These are phyloP conservation scores for barrel medic (Medicago truncatula) DNA, from an alignment of 306 rosid species.

Conservation along the genomic window MtrunA17r5.0-ANR NC_053046.1:43155001-43155500, in stretches of 20 bases:
- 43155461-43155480: conserved; percentile 69
- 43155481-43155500: conserved; percentile 68
- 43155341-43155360: conserved; percentile 41
- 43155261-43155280: conserved; percentile 56
- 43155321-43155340: conserved; percentile 82
- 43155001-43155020: conserved; percentile 55
- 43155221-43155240: conserved; percentile 71
- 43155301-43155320: conserved; percentile 58
- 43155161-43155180: conserved; percentile 54
- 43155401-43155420: conserved; percentile 50
- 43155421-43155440: conserved; percentile 51
- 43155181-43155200: conserved; percentile 67
- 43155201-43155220: conserved; percentile 53
- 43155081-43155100: conserved; percentile 68
- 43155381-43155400: conserved; percentile 57
- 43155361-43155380: conserved; percentile 61
- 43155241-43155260: conserved; percentile 55
- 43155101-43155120: conserved; percentile 63
- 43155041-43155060: conserved; percentile 67
- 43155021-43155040: conserved; percentile 77
- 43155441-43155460: conserved; percentile 48
- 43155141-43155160: neutral
- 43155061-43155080: conserved; percentile 54
- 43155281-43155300: conserved; percentile 62
- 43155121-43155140: neutral